These are phyloP conservation scores for Phlebiopsis gigantea DNA, from an alignment of 768 basidiomycete genomes.

Conservation along the genomic window DNA sequence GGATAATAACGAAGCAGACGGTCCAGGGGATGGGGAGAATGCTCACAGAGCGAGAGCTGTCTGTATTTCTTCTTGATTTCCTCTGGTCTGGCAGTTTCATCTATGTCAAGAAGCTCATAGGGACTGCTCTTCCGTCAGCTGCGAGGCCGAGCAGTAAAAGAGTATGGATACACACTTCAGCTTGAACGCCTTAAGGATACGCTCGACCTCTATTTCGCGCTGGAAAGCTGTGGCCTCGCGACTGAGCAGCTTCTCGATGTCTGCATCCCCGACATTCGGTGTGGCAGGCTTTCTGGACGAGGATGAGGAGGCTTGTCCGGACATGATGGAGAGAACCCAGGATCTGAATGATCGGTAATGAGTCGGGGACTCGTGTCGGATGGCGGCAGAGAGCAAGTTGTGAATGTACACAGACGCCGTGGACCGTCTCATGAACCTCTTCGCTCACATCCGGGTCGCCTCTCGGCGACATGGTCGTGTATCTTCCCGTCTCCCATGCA, in stretches of 20 bases:
- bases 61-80: conserved; percentile 89
- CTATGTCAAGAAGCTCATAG: conserved; percentile 89
- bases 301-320: conserved; percentile 18
- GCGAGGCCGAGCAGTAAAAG: background rate
- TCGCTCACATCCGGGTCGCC: conserved; percentile 15
- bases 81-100: conserved; percentile 60
- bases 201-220: conserved; percentile 83
- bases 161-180: conserved; percentile 63
- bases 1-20: conserved; percentile 10
- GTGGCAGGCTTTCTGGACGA: conserved; percentile 13
- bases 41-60: conserved; percentile 79
- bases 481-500: background rate
- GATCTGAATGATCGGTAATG: background rate
- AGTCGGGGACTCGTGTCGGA: conserved; percentile 4
- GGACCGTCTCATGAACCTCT: conserved; percentile 18
- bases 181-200: conserved; percentile 93
- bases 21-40: conserved; percentile 3
- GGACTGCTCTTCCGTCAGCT: conserved; percentile 47
- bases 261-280: conserved; percentile 34
- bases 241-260: conserved; percentile 75
- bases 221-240: conserved; percentile 83
- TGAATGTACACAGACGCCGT: conserved; percentile 6
- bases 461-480: conserved; percentile 13
- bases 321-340: conserved; percentile 11
- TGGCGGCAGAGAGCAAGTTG: conserved; percentile 12